Conservation (phyloP, 1,284 basidiomycete species). For the Cutaneotrichosporon dermatis region DNA sequence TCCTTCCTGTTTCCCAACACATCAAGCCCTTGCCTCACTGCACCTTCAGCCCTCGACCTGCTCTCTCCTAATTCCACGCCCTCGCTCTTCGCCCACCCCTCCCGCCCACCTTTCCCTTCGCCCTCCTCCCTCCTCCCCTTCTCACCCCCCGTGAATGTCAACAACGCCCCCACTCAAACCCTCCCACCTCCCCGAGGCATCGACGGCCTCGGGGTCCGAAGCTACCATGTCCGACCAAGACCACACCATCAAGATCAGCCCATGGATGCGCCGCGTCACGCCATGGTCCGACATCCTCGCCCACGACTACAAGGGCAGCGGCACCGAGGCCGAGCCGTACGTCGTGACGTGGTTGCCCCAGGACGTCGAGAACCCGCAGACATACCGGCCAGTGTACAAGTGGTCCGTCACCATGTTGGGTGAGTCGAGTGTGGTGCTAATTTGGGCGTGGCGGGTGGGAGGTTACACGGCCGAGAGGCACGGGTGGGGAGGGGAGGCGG, state of each 20-base stretch:
- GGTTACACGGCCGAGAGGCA: too few relatives aligned
- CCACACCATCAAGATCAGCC: constrained; percentile 11
- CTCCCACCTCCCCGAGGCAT: not conserved
- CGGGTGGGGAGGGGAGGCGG: too few relatives aligned
- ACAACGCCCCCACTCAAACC: not conserved
- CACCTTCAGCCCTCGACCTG: not conserved
- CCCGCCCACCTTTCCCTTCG: not conserved
- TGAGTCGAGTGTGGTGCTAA: not conserved
- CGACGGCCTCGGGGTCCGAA: not conserved
- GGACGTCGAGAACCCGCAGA: constrained; percentile 37
- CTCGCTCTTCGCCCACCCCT: not conserved
- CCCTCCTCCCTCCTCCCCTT: not conserved
- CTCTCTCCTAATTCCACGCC: not conserved
- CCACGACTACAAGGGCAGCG: constrained; percentile 42
- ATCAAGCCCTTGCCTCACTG: too few relatives aligned
- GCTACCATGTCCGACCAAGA: not conserved
- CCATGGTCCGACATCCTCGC: constrained; percentile 44
- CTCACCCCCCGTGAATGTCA: not conserved
- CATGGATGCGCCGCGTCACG: constrained; percentile 39
- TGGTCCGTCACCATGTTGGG: constrained; percentile 22
- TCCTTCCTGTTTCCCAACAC: too few relatives aligned
- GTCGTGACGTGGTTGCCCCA: constrained; percentile 40
- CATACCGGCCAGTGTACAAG: constrained; percentile 30
- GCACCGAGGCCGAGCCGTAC: constrained; percentile 47
- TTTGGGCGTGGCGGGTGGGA: not conserved